Percentiles rank a stretch among this genome's conserved stretches.
phyloP scores from a whole-genome alignment of 805 yeast species.

The Yarrowia bubula region DNA sequence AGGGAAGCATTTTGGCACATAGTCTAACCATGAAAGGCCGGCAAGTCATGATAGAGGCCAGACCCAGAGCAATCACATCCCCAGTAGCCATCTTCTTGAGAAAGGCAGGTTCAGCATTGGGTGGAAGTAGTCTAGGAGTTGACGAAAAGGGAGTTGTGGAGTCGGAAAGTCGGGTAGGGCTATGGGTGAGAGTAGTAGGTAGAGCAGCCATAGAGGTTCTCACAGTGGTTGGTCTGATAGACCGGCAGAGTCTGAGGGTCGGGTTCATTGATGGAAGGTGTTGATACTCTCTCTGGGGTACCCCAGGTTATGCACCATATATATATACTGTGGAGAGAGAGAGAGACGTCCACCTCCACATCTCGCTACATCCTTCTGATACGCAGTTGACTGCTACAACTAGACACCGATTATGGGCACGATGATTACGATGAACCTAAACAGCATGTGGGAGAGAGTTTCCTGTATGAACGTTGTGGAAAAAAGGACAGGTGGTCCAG shows the following conservation, averaged over 20 bases:
- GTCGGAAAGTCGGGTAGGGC: neutral
- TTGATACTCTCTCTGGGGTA: neutral
- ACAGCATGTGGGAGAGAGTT: constrained; percentile 25
- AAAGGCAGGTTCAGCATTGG: neutral
- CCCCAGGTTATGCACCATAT: neutral
- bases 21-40: constrained; percentile 36
- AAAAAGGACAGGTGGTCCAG: neutral
- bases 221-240: neutral
- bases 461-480: neutral
- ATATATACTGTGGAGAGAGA: neutral
- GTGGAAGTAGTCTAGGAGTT: neutral
- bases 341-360: neutral
- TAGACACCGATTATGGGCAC: neutral
- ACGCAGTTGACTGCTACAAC: neutral
- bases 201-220: neutral
- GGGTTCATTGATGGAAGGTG: neutral
- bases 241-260: neutral
- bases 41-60: constrained; percentile 38
- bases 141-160: neutral
- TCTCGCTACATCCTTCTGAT: constrained; percentile 5
- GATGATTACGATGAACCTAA: neutral
- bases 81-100: neutral
- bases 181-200: neutral
- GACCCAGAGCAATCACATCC: constrained; percentile 30
- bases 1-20: constrained; percentile 39